These are phyloP conservation scores for Trichoderma erinaceum DNA, from an alignment of 495 filamentous ascomycete genomes.

Conservation along the genomic window DNA sequence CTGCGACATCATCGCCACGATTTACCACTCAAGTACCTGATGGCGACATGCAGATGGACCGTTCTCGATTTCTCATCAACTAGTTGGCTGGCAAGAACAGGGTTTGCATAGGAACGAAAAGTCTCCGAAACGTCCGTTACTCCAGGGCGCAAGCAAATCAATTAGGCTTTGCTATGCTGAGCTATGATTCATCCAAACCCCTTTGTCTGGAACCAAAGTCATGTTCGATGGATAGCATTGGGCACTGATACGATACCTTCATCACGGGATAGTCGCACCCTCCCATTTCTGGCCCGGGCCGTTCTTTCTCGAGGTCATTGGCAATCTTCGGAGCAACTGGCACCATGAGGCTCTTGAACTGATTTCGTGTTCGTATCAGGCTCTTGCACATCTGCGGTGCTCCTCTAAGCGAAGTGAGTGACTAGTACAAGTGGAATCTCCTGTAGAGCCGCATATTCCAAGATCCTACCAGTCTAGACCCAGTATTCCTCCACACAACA, in stretches of 20 bases:
- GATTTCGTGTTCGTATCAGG: neutral
- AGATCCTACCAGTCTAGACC: neutral
- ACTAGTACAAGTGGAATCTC: neutral
- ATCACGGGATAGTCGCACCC: neutral
- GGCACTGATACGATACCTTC: neutral
- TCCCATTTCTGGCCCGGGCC: neutral
- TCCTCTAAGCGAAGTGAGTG: neutral
- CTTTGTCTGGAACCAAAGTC: neutral
- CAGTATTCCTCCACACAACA: neutral
- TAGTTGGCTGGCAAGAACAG: no score
- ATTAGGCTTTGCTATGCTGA: neutral
- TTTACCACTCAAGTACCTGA: neutral
- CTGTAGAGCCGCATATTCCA: neutral
- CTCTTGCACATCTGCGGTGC: neutral
- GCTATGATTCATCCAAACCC: neutral
- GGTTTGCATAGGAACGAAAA: neutral
- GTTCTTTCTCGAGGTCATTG: neutral
- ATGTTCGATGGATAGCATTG: neutral
- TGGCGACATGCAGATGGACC: neutral
- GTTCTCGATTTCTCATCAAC: neutral
- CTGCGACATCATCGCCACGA: neutral
- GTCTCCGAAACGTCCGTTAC: neutral
- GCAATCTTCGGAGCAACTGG: neutral
- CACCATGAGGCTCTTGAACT: neutral
- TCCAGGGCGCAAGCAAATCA: neutral